Conservation (phyloP, 1,139 yeast species). For the Scheffersomyces insectosa region DNA sequence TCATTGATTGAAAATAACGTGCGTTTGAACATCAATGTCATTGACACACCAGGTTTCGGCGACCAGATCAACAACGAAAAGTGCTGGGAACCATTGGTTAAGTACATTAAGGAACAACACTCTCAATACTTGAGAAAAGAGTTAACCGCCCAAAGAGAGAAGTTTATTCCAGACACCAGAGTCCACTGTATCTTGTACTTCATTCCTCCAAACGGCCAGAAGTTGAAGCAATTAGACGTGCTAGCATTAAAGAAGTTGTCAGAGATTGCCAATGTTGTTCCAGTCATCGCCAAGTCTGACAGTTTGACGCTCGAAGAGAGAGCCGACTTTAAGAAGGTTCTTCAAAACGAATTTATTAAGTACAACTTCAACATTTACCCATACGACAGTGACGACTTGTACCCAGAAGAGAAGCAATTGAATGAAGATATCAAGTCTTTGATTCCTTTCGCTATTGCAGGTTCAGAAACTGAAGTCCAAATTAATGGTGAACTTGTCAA, state of each 20-base stretch:
- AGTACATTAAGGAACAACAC: constrained; percentile 95
- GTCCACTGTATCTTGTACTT: constrained; percentile 93
- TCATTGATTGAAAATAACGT: constrained; percentile 81
- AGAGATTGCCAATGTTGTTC: constrained; percentile 92
- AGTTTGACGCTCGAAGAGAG: constrained; percentile 86
- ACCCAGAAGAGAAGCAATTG: constrained; percentile 78
- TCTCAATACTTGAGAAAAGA: constrained; percentile 91
- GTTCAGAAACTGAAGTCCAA: constrained; percentile 79
- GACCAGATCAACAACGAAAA: constrained; percentile 95
- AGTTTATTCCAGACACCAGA: constrained; percentile 80
- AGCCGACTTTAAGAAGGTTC: constrained; percentile 66
- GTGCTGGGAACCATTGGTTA: constrained; percentile 96
- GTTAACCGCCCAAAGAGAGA: constrained; percentile 93
- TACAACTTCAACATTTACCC: constrained; percentile 85
- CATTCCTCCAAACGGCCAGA: constrained; percentile 83
- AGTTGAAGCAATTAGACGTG: constrained; percentile 79
- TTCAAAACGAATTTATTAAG: constrained; percentile 75
- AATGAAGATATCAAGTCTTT: constrained; percentile 75
- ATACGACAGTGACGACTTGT: constrained; percentile 71
- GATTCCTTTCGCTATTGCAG: constrained; percentile 93
- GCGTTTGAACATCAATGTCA: constrained; percentile 77
- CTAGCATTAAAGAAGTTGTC: constrained; percentile 81
- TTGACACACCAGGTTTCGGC: constrained; percentile 98
- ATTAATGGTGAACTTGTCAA: constrained; percentile 77
- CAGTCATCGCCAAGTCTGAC: constrained; percentile 93